phyloP scores from a whole-genome alignment of 352 stramenopile genomes.

The Pythium phragmiticola region DNA sequence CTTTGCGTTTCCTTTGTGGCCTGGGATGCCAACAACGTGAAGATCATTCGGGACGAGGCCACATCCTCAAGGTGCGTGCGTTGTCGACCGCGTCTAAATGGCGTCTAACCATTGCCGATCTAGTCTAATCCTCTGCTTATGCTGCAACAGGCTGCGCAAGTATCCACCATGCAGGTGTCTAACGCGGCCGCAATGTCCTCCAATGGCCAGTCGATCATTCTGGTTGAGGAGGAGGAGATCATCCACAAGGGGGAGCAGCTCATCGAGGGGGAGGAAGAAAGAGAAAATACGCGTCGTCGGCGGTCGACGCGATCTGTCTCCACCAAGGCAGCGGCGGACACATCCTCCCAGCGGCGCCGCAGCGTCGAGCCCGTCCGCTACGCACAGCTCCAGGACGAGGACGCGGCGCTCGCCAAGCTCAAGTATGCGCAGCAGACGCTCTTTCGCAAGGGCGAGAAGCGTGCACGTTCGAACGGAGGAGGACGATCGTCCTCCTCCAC shows the following conservation, averaged over 20 bases:
- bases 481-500: conserved; percentile 2
- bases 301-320: conserved; percentile 11
- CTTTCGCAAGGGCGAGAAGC: conserved; percentile 50
- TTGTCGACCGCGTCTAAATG: neutral
- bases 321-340: conserved; percentile 5
- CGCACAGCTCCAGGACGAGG: conserved; percentile 52
- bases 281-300: conserved; percentile 11
- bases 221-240: conserved; percentile 12
- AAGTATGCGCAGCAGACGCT: conserved; percentile 23
- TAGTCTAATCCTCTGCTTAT: neutral
- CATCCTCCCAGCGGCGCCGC: conserved; percentile 17
- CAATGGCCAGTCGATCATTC: conserved; percentile 4
- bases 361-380: conserved; percentile 41
- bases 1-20: conserved; percentile 11
- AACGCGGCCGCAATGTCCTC: neutral
- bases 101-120: neutral
- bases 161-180: neutral
- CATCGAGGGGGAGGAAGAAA: neutral
- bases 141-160: neutral
- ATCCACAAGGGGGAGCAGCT: no score
- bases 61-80: neutral
- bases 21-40: conserved; percentile 10
- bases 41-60: neutral
- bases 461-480: neutral
- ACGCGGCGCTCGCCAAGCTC: conserved; percentile 49